Base-by-base conservation (phyloP, 441 rosid genomes). In the Arabidopsis lyrata region DNA sequence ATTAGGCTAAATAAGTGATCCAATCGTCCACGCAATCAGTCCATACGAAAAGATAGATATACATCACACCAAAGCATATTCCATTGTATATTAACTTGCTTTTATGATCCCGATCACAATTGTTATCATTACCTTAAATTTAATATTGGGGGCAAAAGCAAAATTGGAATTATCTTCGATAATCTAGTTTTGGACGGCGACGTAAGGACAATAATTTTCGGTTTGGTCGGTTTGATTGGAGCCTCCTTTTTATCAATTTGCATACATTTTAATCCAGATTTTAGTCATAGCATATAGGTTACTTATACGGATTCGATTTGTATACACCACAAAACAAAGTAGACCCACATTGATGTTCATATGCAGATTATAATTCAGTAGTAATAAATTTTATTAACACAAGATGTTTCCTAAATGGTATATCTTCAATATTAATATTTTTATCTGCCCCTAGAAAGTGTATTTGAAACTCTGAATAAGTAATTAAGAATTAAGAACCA, bases 121-220 rank as follows among this genome's bases (percentile, higher is more conserved):
- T 56, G 22, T 57, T 41, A 70, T 70, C 72, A 39, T 47, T 45
- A 44, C 49, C 74, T 66, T 55, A 44, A 53, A 36, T 61, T 53
- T 68, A 49, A 53, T 44, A 75, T 68, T 68, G 35, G 58, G 31
- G 3, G 68, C 44, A 61, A 47, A 77, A 64, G 76, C 68, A 71
- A 65, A 70, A 49, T 57, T 77, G 72, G 76, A 77, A 48, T 49
- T 77, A 70, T 70, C 66, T 56, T 76, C 27, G 22, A 48, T 63
- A 29, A 70, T 58, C 47, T 16, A 18, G 55, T 44, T 47, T 47
- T 45, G 70, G 76, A 50, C 68, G 68, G 80, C 68, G 35, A 42
- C 52, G 12, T 65, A 13, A 54, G 44, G 68, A 58, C 63, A 77
- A 71, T 32, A 64, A 32, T 24, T 70, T 62, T 65, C 20, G 61